These are phyloP conservation scores for Aspergillus quadrilineatus DNA, from an alignment of 2,329 filamentous ascomycete species.

Conservation along the genomic window DNA sequence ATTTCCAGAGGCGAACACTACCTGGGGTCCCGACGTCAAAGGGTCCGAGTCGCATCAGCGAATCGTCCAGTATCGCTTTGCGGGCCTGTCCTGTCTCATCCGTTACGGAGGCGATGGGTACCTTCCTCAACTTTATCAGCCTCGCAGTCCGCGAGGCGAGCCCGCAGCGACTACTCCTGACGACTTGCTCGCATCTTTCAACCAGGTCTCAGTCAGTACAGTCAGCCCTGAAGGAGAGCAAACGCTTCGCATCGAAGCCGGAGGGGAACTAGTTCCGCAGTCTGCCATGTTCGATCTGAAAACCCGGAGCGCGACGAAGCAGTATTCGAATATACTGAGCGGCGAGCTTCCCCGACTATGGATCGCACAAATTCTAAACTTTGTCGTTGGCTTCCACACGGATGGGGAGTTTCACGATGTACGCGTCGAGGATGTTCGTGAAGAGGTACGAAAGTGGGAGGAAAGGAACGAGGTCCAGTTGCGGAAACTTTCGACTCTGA, in stretches of 20 bases:
- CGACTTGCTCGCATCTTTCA: constrained; percentile 7
- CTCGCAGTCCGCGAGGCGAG: background rate
- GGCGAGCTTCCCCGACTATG: constrained; percentile 50
- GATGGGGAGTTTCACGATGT: constrained; percentile 46
- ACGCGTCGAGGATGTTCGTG: constrained; percentile 37
- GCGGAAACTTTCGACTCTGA: constrained; percentile 18
- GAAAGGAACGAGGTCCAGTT: constrained; percentile 31
- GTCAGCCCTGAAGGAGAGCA: background rate
- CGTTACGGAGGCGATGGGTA: constrained; percentile 63
- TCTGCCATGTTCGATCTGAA: constrained; percentile 54
- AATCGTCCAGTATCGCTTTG: constrained; percentile 60
- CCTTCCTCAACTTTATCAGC: constrained; percentile 23
- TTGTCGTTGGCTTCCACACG: constrained; percentile 53
- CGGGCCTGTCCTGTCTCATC: constrained; percentile 51
- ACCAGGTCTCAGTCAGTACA: background rate
- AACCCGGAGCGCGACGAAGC: constrained; percentile 44
- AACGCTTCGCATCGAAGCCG: constrained; percentile 23
- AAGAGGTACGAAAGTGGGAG: constrained; percentile 46
- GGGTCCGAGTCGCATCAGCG: constrained; percentile 63
- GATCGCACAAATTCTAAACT: constrained; percentile 52
- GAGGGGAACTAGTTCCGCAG: constrained; percentile 34
- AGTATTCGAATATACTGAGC: constrained; percentile 36
- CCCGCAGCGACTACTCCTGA: background rate
- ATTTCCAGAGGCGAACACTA: constrained; percentile 66
- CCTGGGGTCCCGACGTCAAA: constrained; percentile 56